Base-by-base conservation (phyloP, 139 green algal species). In the Chlamydomonas eustigma region DNA sequence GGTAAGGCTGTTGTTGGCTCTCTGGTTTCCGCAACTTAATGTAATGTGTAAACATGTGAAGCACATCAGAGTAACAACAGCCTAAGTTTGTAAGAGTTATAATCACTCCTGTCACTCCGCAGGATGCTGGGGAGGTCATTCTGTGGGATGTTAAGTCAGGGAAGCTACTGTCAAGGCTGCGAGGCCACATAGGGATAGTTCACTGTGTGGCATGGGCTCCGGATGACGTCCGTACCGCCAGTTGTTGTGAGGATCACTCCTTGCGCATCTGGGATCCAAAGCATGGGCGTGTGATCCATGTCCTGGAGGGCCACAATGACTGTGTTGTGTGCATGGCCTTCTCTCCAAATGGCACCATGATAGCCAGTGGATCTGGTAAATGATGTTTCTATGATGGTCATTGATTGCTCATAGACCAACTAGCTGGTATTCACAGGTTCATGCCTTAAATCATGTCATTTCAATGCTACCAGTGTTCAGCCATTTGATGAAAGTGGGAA, bases 141-240 rank as follows among this genome's bases (percentile, higher is more conserved):
- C 6, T 70, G 63, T 70, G 63, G 63, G 63, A 70, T 8, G 24
- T 35, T 8, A 70, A 70, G 63, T 37, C 63, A 28, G 18, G 63
- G 24, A 28, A 22, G 6, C n/a, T 37, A 28, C 63, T 70, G 63
- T 70, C 18, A 8, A 22, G 5, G 8, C 30, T 70, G 63, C 6
- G 32, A 28, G 63, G 63, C 8, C 63, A 70, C 18, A 70, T 5
- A 22, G 28, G 28, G 25, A 8, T 6, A 5, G 63, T 70, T 35
- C 63, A 35, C 30, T 70, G 63, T 70, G 63, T 70, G 30, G 63
- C 25, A 5, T 70, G 63, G 63, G 25, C 63, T 5, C 25, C 30
- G 63, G 63, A 70, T 35, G 63, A 35, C n/a, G 32, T 35, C 30
- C 44, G 44, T 18, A 28, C 12, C 44, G n/a, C 63, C 25, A 70